These are phyloP conservation scores for Rhododendron vialii DNA, from an alignment of 148 eudicot species.

Conservation along the genomic window DNA sequence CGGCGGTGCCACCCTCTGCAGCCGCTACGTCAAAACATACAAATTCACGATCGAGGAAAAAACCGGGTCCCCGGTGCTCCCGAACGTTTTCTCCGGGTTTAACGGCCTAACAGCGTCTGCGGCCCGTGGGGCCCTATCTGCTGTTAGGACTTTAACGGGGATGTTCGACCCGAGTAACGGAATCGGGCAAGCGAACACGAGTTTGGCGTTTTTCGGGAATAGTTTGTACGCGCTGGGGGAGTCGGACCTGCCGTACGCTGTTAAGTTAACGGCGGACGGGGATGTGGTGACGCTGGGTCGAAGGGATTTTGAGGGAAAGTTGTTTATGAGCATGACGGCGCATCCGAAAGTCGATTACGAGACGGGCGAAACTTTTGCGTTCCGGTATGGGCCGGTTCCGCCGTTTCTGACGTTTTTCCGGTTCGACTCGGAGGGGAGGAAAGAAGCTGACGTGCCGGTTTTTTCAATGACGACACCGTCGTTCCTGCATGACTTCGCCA, in stretches of 20 bases:
- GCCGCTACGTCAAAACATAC: conserved; percentile 67
- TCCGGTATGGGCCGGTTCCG: conserved; percentile 30
- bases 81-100: conserved; percentile 54
- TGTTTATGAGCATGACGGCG: conserved; percentile 56
- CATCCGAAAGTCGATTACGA: conserved; percentile 51
- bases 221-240: conserved; percentile 49
- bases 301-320: conserved; percentile 33
- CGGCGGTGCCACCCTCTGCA: conserved; percentile 58
- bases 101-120: conserved; percentile 41
- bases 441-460: conserved; percentile 43
- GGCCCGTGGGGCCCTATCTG: conserved; percentile 37
- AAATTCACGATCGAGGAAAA: conserved; percentile 39
- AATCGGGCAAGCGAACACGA: conserved; percentile 52
- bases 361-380: conserved; percentile 55
- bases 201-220: conserved; percentile 38
- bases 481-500: conserved; percentile 51
- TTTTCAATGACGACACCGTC: conserved; percentile 36
- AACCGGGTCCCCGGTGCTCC: conserved; percentile 33
- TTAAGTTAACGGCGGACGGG: conserved; percentile 33
- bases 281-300: conserved; percentile 57
- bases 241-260: conserved; percentile 58
- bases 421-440: conserved; percentile 36
- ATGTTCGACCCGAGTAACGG: conserved; percentile 42
- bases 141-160: conserved; percentile 27
- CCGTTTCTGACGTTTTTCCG: conserved; percentile 51